Percentiles rank a stretch among this genome's conserved stretches.
phyloP scores from a whole-genome alignment of 2,329 filamentous ascomycete species.

The Thermoascus crustaceus region DNA sequence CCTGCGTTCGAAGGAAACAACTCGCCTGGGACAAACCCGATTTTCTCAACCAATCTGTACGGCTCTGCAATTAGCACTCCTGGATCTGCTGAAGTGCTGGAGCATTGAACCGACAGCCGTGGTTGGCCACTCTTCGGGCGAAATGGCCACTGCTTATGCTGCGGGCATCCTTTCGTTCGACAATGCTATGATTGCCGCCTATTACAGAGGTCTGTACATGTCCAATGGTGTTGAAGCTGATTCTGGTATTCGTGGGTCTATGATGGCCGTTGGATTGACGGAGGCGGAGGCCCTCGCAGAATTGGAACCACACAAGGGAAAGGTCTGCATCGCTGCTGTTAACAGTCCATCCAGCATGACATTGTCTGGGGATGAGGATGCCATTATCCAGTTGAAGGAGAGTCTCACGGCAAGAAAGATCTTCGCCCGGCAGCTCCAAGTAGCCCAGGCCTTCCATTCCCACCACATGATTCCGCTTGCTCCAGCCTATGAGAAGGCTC shows the following conservation, averaged over 20 bases:
- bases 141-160: constrained; percentile 45
- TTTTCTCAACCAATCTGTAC: constrained; percentile 17
- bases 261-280: constrained; percentile 41
- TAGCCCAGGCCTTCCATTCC: constrained; percentile 40
- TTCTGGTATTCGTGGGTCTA: constrained; percentile 29
- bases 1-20: constrained; percentile 5
- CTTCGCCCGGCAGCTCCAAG: constrained; percentile 34
- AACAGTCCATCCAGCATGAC: constrained; percentile 39
- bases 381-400: constrained; percentile 23
- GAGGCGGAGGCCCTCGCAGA: constrained; percentile 27
- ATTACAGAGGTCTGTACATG: constrained; percentile 36
- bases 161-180: constrained; percentile 34
- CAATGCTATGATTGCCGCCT: constrained; percentile 40
- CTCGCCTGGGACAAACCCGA: constrained; percentile 11
- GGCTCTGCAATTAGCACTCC: constrained; percentile 15
- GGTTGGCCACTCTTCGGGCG: constrained; percentile 44
- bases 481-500: constrained; percentile 11
- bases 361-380: constrained; percentile 35
- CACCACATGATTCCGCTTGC: constrained; percentile 29
- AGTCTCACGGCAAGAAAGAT: constrained; percentile 26
- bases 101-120: constrained; percentile 28
- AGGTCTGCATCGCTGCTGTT: constrained; percentile 25
- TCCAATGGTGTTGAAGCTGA: constrained; percentile 11
- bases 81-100: constrained; percentile 15
- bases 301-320: constrained; percentile 17